These are phyloP conservation scores for Yamadazyma olivae DNA, from an alignment of 805 yeast genomes.

Conservation along the genomic window DNA sequence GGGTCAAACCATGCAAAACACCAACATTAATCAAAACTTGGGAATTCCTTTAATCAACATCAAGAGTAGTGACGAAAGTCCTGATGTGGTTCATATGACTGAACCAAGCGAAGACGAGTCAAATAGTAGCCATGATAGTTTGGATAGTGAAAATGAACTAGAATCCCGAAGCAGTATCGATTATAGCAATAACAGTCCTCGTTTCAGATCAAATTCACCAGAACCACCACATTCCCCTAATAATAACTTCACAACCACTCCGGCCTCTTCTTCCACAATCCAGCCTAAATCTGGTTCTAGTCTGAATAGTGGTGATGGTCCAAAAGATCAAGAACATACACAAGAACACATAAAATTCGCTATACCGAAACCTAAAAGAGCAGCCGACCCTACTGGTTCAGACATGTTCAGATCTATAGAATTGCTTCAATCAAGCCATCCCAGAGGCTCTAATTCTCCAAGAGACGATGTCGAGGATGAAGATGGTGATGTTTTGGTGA, in stretches of 20 bases:
- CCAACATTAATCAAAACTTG: constrained; percentile 24
- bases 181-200: background rate
- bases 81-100: constrained; percentile 27
- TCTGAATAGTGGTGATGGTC: background rate
- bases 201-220: background rate
- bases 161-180: too few species aligned
- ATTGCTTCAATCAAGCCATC: constrained; percentile 57
- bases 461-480: constrained; percentile 37
- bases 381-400: constrained; percentile 39
- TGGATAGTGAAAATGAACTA: background rate
- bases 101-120: constrained; percentile 43
- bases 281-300: background rate
- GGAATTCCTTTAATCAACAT: constrained; percentile 18
- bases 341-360: background rate
- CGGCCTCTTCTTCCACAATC: background rate
- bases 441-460: constrained; percentile 7
- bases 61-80: background rate
- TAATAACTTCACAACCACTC: background rate
- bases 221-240: background rate
- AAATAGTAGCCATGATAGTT: background rate
- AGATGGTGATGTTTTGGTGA: constrained; percentile 72
- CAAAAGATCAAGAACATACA: background rate
- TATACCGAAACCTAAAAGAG: background rate
- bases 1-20: constrained; percentile 2
- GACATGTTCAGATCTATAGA: constrained; percentile 84